phyloP scores from a whole-genome alignment of 805 yeast species.

The Wickerhamomyces queroliae region DNA sequence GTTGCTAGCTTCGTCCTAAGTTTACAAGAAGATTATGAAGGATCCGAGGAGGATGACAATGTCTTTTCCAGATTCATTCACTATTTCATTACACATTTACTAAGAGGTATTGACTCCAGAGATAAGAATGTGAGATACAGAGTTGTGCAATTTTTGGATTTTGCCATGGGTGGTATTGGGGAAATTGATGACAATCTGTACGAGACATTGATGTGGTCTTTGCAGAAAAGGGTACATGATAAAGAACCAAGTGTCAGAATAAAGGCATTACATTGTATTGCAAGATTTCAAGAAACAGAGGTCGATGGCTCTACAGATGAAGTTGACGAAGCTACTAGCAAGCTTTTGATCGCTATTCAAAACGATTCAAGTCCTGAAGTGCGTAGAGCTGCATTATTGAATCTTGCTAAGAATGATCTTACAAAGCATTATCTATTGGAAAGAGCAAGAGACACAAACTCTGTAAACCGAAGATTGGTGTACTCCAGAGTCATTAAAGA shows the following conservation, averaged over 20 bases:
- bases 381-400: constrained; percentile 74
- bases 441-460: constrained; percentile 76
- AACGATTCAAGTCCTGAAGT: constrained; percentile 87
- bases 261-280: constrained; percentile 77
- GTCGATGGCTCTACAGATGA: constrained; percentile 25
- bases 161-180: constrained; percentile 62
- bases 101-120: constrained; percentile 74
- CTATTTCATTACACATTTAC: constrained; percentile 54
- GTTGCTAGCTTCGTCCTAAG: constrained; percentile 52
- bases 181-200: constrained; percentile 73
- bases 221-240: constrained; percentile 62
- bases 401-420: constrained; percentile 47
- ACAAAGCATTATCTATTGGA: constrained; percentile 61
- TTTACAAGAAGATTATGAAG: constrained; percentile 26
- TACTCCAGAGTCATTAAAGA: constrained; percentile 64
- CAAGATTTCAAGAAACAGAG: constrained; percentile 62
- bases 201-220: constrained; percentile 51
- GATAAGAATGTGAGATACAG: constrained; percentile 76
- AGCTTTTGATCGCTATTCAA: constrained; percentile 47
- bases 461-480: constrained; percentile 65
- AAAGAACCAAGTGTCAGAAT: constrained; percentile 73
- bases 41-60: constrained; percentile 33
- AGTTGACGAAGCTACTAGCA: constrained; percentile 40
- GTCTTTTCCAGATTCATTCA: constrained; percentile 50
- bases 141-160: constrained; percentile 69